A percentile compares a stretch with the other conserved stretches of the same genome.
Conservation (phyloP, 2,329 filamentous ascomycete genomes). For the Botrytis galanthina region DNA sequence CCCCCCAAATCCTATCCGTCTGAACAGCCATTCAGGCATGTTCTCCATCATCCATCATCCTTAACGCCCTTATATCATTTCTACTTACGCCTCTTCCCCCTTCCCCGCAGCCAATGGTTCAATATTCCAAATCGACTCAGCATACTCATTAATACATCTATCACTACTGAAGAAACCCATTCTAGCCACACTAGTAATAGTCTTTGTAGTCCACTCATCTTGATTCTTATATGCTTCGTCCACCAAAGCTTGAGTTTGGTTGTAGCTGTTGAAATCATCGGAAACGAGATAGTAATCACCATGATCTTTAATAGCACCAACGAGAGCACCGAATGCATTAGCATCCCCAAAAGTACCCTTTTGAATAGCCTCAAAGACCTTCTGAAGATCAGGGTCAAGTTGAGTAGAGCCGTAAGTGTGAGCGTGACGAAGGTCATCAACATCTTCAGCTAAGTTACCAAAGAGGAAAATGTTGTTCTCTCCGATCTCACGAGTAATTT, state of each 20-base stretch:
- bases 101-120: conserved; percentile 57
- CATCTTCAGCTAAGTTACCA: conserved; percentile 91
- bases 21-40: not conserved
- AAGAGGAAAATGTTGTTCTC: conserved; percentile 99
- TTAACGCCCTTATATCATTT: not conserved
- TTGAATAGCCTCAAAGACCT: conserved; percentile 83
- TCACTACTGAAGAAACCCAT: conserved; percentile 99
- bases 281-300: conserved; percentile 98
- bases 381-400: conserved; percentile 71
- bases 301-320: conserved; percentile 83
- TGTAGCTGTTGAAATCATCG: conserved; percentile 94
- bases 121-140: conserved; percentile 94
- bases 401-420: conserved; percentile 81
- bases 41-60: not conserved
- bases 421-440: conserved; percentile 88
- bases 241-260: conserved; percentile 85
- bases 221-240: conserved; percentile 91
- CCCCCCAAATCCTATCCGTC: not conserved
- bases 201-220: conserved; percentile 89
- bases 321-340: conserved; percentile 74
- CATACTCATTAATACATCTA: conserved; percentile 95
- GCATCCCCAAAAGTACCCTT: conserved; percentile 77
- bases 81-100: not conserved
- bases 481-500: conserved; percentile 95
- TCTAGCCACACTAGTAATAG: conserved; percentile 79